Conservation (phyloP, 1,284 basidiomycete genomes). For the Ganoderma lucidum region DNA sequence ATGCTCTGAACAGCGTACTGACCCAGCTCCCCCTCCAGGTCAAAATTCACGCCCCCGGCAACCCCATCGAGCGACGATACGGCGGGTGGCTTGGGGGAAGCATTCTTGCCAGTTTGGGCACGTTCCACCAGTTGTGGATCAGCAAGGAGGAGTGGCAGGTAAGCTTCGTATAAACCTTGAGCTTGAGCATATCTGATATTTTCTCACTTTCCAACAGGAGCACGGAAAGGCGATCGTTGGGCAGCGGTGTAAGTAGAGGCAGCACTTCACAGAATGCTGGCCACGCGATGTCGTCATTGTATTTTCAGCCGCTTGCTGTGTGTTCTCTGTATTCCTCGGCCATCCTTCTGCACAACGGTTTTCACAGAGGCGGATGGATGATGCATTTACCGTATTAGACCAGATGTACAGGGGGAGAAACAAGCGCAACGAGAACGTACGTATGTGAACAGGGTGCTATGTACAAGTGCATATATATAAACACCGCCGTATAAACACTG, state of each 20-base stretch:
- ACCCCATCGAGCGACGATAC: conserved; percentile 87
- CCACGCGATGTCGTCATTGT: not conserved
- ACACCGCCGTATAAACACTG: not conserved
- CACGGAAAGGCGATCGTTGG: conserved; percentile 81
- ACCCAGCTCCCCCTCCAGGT: conserved; percentile 48
- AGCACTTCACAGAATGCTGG: not conserved
- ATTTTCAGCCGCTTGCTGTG: conserved; percentile 15
- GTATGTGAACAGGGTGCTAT: conserved; percentile 17
- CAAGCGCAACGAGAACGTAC: conserved; percentile 40
- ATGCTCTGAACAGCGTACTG: not conserved
- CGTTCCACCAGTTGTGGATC: conserved; percentile 97
- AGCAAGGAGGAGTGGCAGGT: conserved; percentile 93
- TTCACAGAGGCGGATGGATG: conserved; percentile 13
- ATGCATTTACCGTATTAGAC: conserved; percentile 22
- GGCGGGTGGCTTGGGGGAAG: conserved; percentile 95
- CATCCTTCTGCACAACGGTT: not conserved
- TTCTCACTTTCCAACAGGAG: conserved; percentile 53
- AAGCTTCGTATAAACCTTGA: conserved; percentile 34
- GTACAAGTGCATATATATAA: conserved; percentile 1
- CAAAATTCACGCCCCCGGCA: conserved; percentile 92
- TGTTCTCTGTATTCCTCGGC: conserved; percentile 15
- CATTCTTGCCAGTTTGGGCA: conserved; percentile 91
- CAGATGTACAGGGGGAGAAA: conserved; percentile 36
- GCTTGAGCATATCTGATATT: conserved; percentile 16
- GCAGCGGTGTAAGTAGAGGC: conserved; percentile 76